A percentile compares a stretch with the other conserved stretches of the same genome.
Evolutionary conservation across 371 early-diverging fungal genomes (phyloP).

Genomic region (Lichtheimia ramosa): DNA sequence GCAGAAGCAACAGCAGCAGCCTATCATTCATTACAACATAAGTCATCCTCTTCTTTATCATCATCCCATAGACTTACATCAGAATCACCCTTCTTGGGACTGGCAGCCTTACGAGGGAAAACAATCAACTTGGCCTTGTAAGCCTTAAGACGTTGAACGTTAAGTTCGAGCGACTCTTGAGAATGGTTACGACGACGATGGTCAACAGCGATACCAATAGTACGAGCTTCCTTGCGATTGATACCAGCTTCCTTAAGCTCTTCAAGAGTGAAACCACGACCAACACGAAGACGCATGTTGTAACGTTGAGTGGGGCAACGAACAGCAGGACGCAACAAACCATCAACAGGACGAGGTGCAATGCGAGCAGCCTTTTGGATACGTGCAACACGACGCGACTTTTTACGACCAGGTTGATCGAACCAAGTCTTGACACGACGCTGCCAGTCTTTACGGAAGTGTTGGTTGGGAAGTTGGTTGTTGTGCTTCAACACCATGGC

Average conservation of each 20-base stretch:
- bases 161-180: constrained; percentile 92
- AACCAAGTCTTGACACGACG: constrained; percentile 99
- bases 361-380: constrained; percentile 94
- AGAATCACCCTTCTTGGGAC: constrained; percentile 81
- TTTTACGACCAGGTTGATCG: constrained; percentile 97
- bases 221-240: constrained; percentile 91
- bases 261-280: constrained; percentile 98
- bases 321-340: constrained; percentile 97
- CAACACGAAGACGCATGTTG: constrained; percentile 98
- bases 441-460: constrained; percentile 99
- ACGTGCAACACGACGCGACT: constrained; percentile 86
- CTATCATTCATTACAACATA: constrained; percentile 17
- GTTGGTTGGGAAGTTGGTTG: constrained; percentile 97
- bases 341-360: constrained; percentile 97
- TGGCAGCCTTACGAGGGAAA: constrained; percentile 91
- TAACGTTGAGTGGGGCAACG: constrained; percentile 98
- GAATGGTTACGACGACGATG: constrained; percentile 97
- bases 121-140: constrained; percentile 94
- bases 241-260: constrained; percentile 98
- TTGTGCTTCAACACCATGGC: constrained; percentile 91
- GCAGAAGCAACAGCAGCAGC: constrained; percentile 70
- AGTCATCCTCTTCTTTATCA: neutral
- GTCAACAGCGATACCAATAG: constrained; percentile 99
- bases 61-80: constrained; percentile 22
- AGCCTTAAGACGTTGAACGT: constrained; percentile 96